These are phyloP conservation scores for Boechera divaricarpa DNA, from an alignment of 345 rosid species.

Conservation along the genomic window DNA sequence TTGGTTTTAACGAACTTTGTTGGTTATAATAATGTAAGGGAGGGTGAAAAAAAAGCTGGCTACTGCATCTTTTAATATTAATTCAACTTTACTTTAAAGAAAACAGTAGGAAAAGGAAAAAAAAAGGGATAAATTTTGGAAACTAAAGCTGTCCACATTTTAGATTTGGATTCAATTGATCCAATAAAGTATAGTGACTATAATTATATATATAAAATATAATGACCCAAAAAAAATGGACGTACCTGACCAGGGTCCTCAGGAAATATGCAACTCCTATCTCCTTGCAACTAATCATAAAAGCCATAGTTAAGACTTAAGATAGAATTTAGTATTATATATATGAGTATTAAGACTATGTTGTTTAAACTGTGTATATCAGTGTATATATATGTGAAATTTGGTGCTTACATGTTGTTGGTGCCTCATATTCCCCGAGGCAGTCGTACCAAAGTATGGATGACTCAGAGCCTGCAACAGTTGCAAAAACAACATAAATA, in stretches of 20 bases:
- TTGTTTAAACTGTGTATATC: not conserved
- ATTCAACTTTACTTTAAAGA: conserved; percentile 41
- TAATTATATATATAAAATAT: conserved; percentile 19
- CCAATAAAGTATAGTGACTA: conserved; percentile 50
- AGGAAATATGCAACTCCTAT: conserved; percentile 79
- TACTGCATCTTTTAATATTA: conserved; percentile 46
- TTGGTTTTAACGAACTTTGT: conserved; percentile 40
- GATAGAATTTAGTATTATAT: not conserved
- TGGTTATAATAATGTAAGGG: conserved; percentile 31
- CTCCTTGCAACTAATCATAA: conserved; percentile 67
- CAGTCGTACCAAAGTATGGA: conserved; percentile 83
- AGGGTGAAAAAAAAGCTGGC: conserved; percentile 51
- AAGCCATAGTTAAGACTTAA: conserved; percentile 1
- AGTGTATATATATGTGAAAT: not conserved
- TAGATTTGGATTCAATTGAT: conserved; percentile 47
- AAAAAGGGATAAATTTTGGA: conserved; percentile 28
- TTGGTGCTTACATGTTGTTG: conserved; percentile 69
- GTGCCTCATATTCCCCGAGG: conserved; percentile 66
- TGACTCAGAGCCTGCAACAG: conserved; percentile 86
- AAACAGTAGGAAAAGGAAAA: conserved; percentile 22
- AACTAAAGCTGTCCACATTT: conserved; percentile 43
- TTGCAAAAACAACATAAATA: conserved; percentile 15
- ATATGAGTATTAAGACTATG: not conserved
- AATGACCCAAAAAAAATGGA: not conserved
- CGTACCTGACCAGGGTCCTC: conserved; percentile 93